Evolutionary conservation across 2,329 filamentous ascomycete genomes (phyloP).

Genomic region (Cadophora gregata): DNA sequence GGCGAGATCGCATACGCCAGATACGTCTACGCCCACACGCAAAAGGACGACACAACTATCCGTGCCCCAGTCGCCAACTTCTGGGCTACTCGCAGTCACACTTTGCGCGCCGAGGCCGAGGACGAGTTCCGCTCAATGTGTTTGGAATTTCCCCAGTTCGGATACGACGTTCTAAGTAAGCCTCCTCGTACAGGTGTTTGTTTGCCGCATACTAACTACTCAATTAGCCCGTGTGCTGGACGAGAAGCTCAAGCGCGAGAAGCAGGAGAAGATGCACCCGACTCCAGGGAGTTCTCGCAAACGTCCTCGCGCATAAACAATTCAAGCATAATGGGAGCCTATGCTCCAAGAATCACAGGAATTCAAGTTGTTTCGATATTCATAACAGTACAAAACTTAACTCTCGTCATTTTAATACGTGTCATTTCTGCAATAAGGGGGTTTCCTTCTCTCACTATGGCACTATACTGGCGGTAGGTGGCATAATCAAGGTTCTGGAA

Average conservation of each 20-base stretch:
- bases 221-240: conserved; percentile 64
- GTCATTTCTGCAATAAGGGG: not conserved
- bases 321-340: not conserved
- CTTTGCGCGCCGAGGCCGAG: conserved; percentile 84
- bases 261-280: conserved; percentile 59
- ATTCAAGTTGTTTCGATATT: not conserved
- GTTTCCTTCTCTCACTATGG: not conserved
- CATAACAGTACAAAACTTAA: not conserved
- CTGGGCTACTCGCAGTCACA: conserved; percentile 83
- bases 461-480: not conserved
- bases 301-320: conserved; percentile 50
- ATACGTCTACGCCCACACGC: conserved; percentile 84
- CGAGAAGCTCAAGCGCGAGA: conserved; percentile 70
- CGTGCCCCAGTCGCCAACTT: conserved; percentile 86
- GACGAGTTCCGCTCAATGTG: conserved; percentile 84
- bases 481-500: not conserved
- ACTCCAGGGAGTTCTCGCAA: conserved; percentile 58
- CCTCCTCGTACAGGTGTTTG: conserved; percentile 28
- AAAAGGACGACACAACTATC: conserved; percentile 71
- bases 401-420: not conserved
- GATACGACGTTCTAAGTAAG: conserved; percentile 87
- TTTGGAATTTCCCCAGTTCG: conserved; percentile 88
- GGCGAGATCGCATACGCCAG: conserved; percentile 92
- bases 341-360: not conserved
- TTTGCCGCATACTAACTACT: conserved; percentile 24